Evolutionary conservation across 805 yeast genomes (phyloP), one percentile per base, ranked within the genome.

Genomic region (Candida manassasensis): DNA sequence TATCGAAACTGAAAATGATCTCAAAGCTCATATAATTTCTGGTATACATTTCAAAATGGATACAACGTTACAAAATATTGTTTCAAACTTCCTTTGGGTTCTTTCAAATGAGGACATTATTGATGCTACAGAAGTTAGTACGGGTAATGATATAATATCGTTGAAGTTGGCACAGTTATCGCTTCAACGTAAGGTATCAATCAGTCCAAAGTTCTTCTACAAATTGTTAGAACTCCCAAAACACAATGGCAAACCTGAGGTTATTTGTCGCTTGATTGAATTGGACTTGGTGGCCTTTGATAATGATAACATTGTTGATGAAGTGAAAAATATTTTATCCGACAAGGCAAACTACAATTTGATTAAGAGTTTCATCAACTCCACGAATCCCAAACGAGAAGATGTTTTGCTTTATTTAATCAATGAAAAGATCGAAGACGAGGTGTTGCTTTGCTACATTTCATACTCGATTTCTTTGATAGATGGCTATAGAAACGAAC

Each of bases 11-110:
- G 33, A 30, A n/a, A 30, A 30, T 30, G 33, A 30, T 6, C 21
- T 30, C 15, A 19, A 13, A 6, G 6, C 9, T 11, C n/a, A n/a
- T 19, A 9, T 30, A 4, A 10, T 14, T 19, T 8, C 13, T 4
- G 21, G 8, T 8, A 19, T 30, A 8, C 5, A 30, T n/a, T 4
- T 5, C 22, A 6, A 4, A 11, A 19, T 30, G 21, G 1, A 19
- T 26, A n/a, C 3, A 21, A 40, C 36, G n/a, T 36, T 36, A 18
- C 60, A 57, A 32, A 21, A 22, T 3, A 31, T 45, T 16, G 29
- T 57, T 12, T 39, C 41, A 2, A 49, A 44, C 13, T 51, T 50
- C 32, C 25, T 43, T n/a, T 60, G 64, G 64, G 37, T 53, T 14
- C 42, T 61, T 17, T 35, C 49, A 21, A 26, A 30, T 30, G n/a